Conservation (phyloP, 257 asterid genomes). For the Ajuga chamaepitys region DNA sequence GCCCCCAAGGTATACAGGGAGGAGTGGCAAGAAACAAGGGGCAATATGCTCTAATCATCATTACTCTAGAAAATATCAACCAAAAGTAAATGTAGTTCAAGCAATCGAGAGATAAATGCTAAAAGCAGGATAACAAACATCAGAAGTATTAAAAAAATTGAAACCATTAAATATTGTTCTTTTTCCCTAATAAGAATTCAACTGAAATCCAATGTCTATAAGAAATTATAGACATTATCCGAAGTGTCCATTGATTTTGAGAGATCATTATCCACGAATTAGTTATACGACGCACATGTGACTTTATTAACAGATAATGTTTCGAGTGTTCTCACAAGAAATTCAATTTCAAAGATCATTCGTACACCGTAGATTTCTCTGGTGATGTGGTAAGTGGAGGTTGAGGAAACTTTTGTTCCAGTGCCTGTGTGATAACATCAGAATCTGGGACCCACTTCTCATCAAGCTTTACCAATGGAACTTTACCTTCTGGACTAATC, state of each 20-base stretch:
- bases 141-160: background rate
- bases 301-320: no score
- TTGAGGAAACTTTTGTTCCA: conserved; percentile 84
- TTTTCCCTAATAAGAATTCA: background rate
- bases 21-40: background rate
- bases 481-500: conserved; percentile 86
- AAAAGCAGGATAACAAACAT: background rate
- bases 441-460: conserved; percentile 94
- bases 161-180: background rate
- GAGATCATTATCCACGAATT: background rate
- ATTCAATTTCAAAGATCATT: conserved; percentile 9
- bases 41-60: background rate
- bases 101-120: background rate
- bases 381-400: conserved; percentile 79
- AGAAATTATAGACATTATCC: background rate
- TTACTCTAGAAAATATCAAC: background rate
- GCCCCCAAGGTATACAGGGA: no score
- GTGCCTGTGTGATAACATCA: conserved; percentile 76
- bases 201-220: background rate
- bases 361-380: conserved; percentile 80
- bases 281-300: no score
- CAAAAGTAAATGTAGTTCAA: background rate
- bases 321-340: background rate
- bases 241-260: background rate
- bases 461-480: conserved; percentile 78